These are phyloP conservation scores for Apiospora kogelbergensis DNA, from an alignment of 2,329 filamentous ascomycete species.

Conservation along the genomic window DNA sequence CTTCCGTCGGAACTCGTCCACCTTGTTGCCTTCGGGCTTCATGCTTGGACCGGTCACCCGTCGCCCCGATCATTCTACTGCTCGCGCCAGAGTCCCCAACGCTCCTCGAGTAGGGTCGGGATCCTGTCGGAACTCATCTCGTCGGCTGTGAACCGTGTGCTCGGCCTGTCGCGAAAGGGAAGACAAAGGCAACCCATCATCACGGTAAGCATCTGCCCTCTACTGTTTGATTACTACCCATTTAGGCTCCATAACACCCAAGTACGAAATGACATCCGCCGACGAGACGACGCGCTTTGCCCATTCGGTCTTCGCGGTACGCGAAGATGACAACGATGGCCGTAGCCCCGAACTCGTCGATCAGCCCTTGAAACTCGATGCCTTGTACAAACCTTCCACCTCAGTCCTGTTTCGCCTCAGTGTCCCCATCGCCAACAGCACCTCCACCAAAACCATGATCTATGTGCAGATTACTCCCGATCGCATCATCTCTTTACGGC, in stretches of 20 bases:
- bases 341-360: background rate
- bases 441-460: background rate
- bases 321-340: background rate
- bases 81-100: conserved; percentile 8
- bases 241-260: background rate
- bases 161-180: background rate
- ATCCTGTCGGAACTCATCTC: conserved; percentile 9
- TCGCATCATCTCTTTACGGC: background rate
- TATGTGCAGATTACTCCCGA: conserved; percentile 4
- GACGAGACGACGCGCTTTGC: background rate
- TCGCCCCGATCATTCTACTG: conserved; percentile 10
- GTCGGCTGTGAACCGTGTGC: background rate
- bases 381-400: background rate
- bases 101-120: conserved; percentile 9
- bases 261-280: background rate
- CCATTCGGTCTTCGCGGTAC: background rate
- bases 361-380: background rate
- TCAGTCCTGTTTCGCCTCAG: conserved; percentile 7
- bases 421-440: background rate
- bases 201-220: background rate
- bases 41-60: background rate
- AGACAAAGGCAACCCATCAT: no score
- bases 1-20: conserved; percentile 9
- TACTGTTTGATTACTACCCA: background rate
- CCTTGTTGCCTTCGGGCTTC: background rate